Base-by-base conservation (phyloP, 257 asterid species). In the Buddleja alternifolia region DNA sequence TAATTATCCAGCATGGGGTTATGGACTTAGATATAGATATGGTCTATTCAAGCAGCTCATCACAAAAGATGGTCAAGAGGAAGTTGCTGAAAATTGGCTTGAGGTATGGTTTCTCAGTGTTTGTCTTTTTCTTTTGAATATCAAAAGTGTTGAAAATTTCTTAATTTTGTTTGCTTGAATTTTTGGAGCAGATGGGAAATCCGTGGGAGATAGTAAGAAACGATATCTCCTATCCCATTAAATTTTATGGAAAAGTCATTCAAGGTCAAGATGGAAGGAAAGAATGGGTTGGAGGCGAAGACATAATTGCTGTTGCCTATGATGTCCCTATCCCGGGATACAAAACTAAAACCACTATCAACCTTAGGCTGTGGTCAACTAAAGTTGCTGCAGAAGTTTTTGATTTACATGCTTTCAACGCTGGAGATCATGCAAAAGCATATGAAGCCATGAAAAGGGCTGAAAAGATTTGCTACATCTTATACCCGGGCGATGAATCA, bases 261-360 rank as follows among this genome's bases (percentile, higher is more conserved):
- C 67, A 79, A 74, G 78, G 82, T 46, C 36, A 61, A 19, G 75
- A 83, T 7, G 88, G 93, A 14, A 82, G 41, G 79, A 82, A 80
- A 69, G 67, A 84, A 71, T 86, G 90, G 90, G 73, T 76, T 60
- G 93, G 93, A 65, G 90, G 90, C 3, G 90, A 86, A 71, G 81
- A 80, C 70, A 78, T 86, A 37, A 63, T 72, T 10, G 93, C 85
- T 36, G 82, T 82, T 58, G 93, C 88, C 60, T 82, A 86, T 74
- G 93, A 84, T 82, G 88, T 84, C 51, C 93, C 93, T 3, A 82
- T 86, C 69, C 93, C 93, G 37, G 93, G 90, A 66, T 86, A 86
- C 56, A 84, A 70, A 79, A 86, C 93, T 21, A 82, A 78, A 73
- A 86, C 88, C 4, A 84, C 90, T 24, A 66, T 82, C 55, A 86